Conservation (phyloP, 345 rosid genomes). For the Rubroshorea leprosula region DNA sequence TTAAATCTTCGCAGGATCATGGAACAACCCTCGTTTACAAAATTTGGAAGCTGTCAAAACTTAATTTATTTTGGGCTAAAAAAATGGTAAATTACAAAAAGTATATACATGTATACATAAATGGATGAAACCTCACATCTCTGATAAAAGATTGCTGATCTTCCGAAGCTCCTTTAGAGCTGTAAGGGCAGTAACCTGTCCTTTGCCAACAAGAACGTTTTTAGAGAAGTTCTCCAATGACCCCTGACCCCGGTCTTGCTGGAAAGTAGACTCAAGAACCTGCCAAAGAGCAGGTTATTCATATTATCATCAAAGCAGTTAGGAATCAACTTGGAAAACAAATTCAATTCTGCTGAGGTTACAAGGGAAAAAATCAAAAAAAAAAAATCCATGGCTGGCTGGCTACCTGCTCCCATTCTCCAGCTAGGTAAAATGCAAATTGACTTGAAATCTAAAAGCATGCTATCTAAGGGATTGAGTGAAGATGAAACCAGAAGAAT, state of each 20-base stretch:
- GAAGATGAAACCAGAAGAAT: neutral
- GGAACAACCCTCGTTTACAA: no score
- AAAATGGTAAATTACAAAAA: slow-evolving; percentile 10
- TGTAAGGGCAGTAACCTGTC: slow-evolving; percentile 76
- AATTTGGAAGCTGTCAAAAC: slow-evolving; percentile 9
- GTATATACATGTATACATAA: slow-evolving; percentile 30
- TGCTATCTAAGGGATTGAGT: neutral
- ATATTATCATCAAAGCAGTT: neutral
- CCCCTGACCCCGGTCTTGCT: slow-evolving; percentile 81
- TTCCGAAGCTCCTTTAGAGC: slow-evolving; percentile 92
- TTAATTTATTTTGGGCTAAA: slow-evolving; percentile 34
- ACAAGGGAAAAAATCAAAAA: no score
- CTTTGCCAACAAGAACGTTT: slow-evolving; percentile 68
- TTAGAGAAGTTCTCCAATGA: slow-evolving; percentile 61
- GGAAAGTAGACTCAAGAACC: slow-evolving; percentile 90
- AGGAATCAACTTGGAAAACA: neutral
- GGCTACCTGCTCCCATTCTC: no score
- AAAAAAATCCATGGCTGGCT: no score
- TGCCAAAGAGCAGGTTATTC: slow-evolving; percentile 21
- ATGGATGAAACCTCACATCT: slow-evolving; percentile 64
- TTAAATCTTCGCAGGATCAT: neutral
- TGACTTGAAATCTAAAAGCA: neutral
- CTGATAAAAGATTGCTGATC: slow-evolving; percentile 83
- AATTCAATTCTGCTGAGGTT: neutral
- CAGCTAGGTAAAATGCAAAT: neutral